phyloP scores from a whole-genome alignment of 2,329 filamentous ascomycete genomes.

The Aureobasidium sp. region DNA sequence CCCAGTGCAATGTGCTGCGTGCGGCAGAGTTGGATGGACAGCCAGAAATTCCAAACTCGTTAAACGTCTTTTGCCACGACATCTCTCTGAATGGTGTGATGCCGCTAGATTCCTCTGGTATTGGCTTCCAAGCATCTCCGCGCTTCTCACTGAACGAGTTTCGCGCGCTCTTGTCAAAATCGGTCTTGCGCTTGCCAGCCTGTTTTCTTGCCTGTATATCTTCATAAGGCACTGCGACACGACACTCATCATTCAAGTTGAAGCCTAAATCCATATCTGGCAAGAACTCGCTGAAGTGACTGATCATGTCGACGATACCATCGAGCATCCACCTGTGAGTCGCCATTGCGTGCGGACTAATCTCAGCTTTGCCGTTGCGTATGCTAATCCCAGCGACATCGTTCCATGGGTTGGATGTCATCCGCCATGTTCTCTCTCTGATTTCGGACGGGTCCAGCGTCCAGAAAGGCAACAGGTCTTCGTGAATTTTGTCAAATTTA shows the following conservation, averaged over 20 bases:
- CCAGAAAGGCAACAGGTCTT: constrained; percentile 49
- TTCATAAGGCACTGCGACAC: constrained; percentile 47
- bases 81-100: constrained; percentile 24
- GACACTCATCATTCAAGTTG: constrained; percentile 54
- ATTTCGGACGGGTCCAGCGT: constrained; percentile 44
- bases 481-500: constrained; percentile 52
- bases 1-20: constrained; percentile 53
- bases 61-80: constrained; percentile 32
- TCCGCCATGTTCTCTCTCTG: constrained; percentile 43
- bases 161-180: constrained; percentile 13
- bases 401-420: constrained; percentile 47
- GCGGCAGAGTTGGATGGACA: constrained; percentile 57
- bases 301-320: constrained; percentile 46
- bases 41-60: constrained; percentile 38
- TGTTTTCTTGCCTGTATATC: constrained; percentile 31
- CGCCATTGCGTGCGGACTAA: constrained; percentile 43
- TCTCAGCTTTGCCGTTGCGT: constrained; percentile 43
- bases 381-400: constrained; percentile 50
- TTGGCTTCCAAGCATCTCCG: constrained; percentile 31
- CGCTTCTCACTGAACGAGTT: constrained; percentile 31
- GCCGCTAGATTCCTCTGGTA: constrained; percentile 21
- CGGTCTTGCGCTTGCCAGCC: constrained; percentile 22
- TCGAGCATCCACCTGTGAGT: constrained; percentile 53
- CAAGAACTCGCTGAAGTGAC: constrained; percentile 44
- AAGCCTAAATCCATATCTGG: constrained; percentile 58